Conservation (phyloP, 805 yeast genomes). For the Metschnikowia orientalis region DNA sequence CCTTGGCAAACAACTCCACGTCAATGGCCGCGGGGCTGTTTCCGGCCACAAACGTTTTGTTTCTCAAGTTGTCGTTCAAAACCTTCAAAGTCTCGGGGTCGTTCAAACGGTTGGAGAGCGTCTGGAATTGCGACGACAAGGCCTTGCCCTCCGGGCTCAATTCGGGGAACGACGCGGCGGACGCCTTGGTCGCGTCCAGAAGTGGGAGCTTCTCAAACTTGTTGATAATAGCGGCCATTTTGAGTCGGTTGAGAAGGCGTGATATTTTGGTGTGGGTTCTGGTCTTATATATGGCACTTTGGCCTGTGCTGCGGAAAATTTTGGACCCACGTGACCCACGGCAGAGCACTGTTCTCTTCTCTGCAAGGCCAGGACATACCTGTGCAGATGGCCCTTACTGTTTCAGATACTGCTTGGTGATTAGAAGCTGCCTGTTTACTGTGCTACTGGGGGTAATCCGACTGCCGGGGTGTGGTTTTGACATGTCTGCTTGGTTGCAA, state of each 20-base stretch:
- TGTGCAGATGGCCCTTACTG: too few species aligned
- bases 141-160: constrained; percentile 55
- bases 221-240: constrained; percentile 29
- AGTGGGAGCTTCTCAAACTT: constrained; percentile 30
- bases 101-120: constrained; percentile 58
- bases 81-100: constrained; percentile 41
- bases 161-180: constrained; percentile 23
- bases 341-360: constrained; percentile 5
- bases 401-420: too few species aligned
- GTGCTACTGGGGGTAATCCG: too few species aligned
- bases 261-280: constrained; percentile 3
- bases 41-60: constrained; percentile 68
- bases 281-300: neutral
- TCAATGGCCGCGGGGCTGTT: constrained; percentile 68
- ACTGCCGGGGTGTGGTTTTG: too few species aligned
- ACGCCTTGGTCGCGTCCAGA: constrained; percentile 21
- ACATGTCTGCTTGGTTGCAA: too few species aligned
- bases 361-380: too few species aligned
- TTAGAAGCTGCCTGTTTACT: too few species aligned
- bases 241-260: constrained; percentile 9
- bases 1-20: constrained; percentile 60
- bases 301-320: constrained; percentile 7
- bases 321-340: constrained; percentile 14
- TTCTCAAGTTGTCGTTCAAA: constrained; percentile 67
- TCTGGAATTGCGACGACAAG: constrained; percentile 70